phyloP scores from a whole-genome alignment of 202 grass and related monocot genomes.

The Zoysia matrella region DNA sequence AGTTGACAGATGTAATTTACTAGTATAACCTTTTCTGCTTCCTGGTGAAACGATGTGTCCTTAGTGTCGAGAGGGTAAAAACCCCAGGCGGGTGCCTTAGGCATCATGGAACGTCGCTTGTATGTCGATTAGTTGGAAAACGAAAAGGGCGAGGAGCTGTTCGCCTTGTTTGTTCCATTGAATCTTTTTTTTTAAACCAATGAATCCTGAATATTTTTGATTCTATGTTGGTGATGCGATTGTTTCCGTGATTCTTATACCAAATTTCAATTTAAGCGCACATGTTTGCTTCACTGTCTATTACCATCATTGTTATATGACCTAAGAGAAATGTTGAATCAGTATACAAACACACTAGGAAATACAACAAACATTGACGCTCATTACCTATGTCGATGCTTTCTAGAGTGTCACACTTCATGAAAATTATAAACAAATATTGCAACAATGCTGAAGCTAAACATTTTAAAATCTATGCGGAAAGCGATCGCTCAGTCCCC shows the following conservation, averaged over 20 bases:
- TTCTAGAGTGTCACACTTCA: not conserved
- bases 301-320: not conserved
- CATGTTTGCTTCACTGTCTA: not conserved
- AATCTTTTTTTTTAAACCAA: no score
- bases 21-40: no score
- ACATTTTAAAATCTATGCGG: not conserved
- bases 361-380: not conserved
- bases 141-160: not conserved
- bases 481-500: not conserved
- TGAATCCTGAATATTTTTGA: not conserved
- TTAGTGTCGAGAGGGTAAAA: no score
- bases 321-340: not conserved
- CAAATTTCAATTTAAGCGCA: not conserved
- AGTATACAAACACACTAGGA: not conserved
- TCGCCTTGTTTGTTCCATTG: not conserved
- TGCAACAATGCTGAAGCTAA: not conserved
- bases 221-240: not conserved
- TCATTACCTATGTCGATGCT: not conserved
- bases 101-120: not conserved
- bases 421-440: not conserved
- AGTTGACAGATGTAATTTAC: no score
- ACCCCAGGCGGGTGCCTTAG: no score
- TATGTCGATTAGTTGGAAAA: not conserved
- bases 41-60: no score
- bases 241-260: not conserved